phyloP scores from a whole-genome alignment of 2,329 filamentous ascomycete genomes.

The Aspergillus glaucus region DNA sequence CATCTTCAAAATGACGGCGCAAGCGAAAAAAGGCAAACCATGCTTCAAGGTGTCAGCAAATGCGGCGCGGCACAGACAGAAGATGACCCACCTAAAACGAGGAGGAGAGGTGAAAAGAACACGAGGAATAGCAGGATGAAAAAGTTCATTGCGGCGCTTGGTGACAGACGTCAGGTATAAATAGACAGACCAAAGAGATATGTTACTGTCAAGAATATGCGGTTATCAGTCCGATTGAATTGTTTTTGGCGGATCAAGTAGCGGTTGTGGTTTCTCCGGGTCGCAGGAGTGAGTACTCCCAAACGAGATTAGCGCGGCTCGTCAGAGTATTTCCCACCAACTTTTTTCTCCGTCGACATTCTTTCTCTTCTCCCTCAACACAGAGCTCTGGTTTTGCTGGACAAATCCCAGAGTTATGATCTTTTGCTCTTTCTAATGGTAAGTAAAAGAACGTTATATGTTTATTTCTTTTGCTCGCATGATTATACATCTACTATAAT shows the following conservation, averaged over 20 bases:
- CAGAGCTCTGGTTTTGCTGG: slow-evolving; percentile 23
- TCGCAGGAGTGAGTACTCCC: slow-evolving; percentile 2
- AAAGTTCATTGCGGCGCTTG: slow-evolving; percentile 22
- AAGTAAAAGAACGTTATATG: slow-evolving; percentile 12
- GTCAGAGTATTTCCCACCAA: slow-evolving; percentile 12
- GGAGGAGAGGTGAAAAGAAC: slow-evolving; percentile 32
- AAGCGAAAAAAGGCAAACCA: slow-evolving; percentile 50
- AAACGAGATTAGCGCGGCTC: slow-evolving; percentile 7
- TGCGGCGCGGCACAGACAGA: not conserved
- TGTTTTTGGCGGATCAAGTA: not conserved
- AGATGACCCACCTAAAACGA: slow-evolving; percentile 28
- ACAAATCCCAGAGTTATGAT: slow-evolving; percentile 16
- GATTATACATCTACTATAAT: slow-evolving; percentile 62
- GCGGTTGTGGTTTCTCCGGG: not conserved
- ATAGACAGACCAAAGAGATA: too few species aligned
- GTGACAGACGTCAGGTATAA: too few species aligned
- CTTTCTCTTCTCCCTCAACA: slow-evolving; percentile 8
- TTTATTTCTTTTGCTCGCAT: slow-evolving; percentile 38
- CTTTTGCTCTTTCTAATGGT: slow-evolving; percentile 22
- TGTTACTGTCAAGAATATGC: too few species aligned
- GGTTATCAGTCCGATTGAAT: not conserved
- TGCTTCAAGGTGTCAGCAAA: slow-evolving; percentile 26
- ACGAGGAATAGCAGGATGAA: slow-evolving; percentile 29
- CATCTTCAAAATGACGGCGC: slow-evolving; percentile 27
- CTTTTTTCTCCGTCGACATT: slow-evolving; percentile 7